Evolutionary conservation across 2,329 filamentous ascomycete genomes (phyloP).

Genomic region (Elsinoe perseae): DNA sequence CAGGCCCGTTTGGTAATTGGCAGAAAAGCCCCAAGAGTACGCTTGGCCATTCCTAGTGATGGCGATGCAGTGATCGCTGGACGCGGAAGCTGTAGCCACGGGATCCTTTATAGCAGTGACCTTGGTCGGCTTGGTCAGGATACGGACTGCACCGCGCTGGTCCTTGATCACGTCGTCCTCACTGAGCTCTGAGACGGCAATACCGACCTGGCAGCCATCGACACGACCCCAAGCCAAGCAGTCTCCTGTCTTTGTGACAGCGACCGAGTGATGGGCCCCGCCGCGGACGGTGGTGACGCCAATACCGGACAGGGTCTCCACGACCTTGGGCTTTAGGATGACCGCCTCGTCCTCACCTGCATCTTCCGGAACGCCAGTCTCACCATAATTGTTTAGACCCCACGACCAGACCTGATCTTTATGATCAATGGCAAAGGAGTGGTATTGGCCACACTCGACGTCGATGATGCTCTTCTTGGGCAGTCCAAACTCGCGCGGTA

Average conservation of each 20-base stretch:
- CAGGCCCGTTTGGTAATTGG: constrained; percentile 72
- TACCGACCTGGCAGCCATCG: constrained; percentile 50
- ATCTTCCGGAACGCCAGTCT: constrained; percentile 60
- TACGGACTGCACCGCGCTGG: constrained; percentile 57
- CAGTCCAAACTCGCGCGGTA: constrained; percentile 51
- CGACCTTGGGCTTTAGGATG: constrained; percentile 61
- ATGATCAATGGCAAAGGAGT: constrained; percentile 67
- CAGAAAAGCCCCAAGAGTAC: constrained; percentile 73
- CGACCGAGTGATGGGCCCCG: constrained; percentile 66
- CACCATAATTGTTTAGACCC: constrained; percentile 81
- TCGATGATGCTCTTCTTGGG: constrained; percentile 50
- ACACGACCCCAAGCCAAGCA: constrained; percentile 54
- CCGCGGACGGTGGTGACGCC: constrained; percentile 63
- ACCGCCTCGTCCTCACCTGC: constrained; percentile 62
- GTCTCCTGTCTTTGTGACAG: constrained; percentile 46
- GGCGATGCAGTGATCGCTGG: constrained; percentile 66
- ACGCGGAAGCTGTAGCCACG: constrained; percentile 37
- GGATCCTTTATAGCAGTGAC: constrained; percentile 47
- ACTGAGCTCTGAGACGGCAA: constrained; percentile 43
- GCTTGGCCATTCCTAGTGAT: constrained; percentile 61
- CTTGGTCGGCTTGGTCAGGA: constrained; percentile 59
- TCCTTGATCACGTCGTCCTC: constrained; percentile 57
- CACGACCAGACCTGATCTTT: constrained; percentile 67
- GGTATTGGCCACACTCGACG: constrained; percentile 66
- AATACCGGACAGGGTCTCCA: constrained; percentile 56